Percentiles rank a stretch among this genome's conserved stretches.
Evolutionary conservation across 345 rosid species (phyloP).

Genomic region (Eucalyptus shirleyi): DNA sequence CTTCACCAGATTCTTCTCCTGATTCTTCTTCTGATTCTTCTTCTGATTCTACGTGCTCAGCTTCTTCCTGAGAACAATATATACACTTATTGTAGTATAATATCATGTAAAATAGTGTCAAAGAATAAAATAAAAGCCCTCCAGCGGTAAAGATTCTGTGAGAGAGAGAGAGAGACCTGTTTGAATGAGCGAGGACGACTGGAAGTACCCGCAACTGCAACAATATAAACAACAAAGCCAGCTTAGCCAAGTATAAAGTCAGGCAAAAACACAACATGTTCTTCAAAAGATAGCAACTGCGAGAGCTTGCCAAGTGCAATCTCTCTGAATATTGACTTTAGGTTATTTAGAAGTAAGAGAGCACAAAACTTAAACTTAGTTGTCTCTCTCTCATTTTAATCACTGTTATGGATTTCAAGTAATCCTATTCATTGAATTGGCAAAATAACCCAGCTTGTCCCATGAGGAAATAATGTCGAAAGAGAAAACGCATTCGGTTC

Average conservation of each 20-base stretch:
- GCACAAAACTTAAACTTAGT: background rate
- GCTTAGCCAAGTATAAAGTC: background rate
- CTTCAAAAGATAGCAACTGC: background rate
- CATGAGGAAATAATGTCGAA: background rate
- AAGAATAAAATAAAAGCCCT: background rate
- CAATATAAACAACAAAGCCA: background rate
- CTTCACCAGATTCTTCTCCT: conserved; percentile 34
- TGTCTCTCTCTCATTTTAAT: background rate
- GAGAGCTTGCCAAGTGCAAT: background rate
- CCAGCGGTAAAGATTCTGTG: background rate
- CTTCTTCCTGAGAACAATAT: background rate
- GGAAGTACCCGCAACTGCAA: conserved; percentile 85
- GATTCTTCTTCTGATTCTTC: conserved; percentile 55
- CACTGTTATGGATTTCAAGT: background rate
- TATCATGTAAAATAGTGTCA: background rate
- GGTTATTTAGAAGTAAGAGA: background rate
- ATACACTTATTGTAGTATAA: background rate
- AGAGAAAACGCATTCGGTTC: background rate
- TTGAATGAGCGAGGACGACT: conserved; percentile 76
- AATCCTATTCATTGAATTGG: background rate
- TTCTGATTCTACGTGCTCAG: conserved; percentile 39
- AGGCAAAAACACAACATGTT: background rate
- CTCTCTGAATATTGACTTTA: background rate
- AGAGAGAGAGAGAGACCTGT: conserved; percentile 23
- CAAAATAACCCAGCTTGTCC: background rate